Percentiles rank a stretch among this genome's conserved stretches.
phyloP scores from a whole-genome alignment of 1,284 basidiomycete genomes.

The Boletellus deceptivus region DNA sequence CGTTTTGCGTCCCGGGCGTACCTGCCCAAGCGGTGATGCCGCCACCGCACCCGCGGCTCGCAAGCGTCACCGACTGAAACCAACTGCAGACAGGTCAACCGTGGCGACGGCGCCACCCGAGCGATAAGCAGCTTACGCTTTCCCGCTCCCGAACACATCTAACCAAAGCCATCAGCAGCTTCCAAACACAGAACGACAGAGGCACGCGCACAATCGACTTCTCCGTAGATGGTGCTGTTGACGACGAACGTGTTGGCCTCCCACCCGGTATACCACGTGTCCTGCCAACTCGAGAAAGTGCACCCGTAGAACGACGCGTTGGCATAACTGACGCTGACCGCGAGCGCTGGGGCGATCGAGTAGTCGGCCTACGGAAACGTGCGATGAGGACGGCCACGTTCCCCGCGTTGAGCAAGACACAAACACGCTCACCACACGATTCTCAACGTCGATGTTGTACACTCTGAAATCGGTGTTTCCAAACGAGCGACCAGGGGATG shows the following conservation, averaged over 20 bases:
- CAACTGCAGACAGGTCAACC: conserved; percentile 38
- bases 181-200: conserved; percentile 10
- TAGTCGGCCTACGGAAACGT: conserved; percentile 46
- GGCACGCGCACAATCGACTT: conserved; percentile 55
- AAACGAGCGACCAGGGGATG: conserved; percentile 48
- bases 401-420: neutral
- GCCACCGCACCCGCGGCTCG: conserved; percentile 62
- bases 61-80: conserved; percentile 59
- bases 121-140: conserved; percentile 40
- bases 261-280: conserved; percentile 64
- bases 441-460: conserved; percentile 68
- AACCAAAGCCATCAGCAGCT: conserved; percentile 9
- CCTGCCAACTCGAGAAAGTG: conserved; percentile 61
- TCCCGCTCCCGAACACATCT: conserved; percentile 60
- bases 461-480: conserved; percentile 60
- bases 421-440: conserved; percentile 50
- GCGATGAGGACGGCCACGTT: neutral
- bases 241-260: conserved; percentile 60
- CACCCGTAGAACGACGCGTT: conserved; percentile 71
- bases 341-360: conserved; percentile 57
- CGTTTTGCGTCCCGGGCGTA: conserved; percentile 40
- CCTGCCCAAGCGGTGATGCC: conserved; percentile 64
- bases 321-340: conserved; percentile 56
- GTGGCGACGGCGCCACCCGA: conserved; percentile 21
- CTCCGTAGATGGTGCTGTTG: conserved; percentile 60